These are phyloP conservation scores for Eucalyptus virginea DNA, from an alignment of 345 rosid genomes.

Conservation along the genomic window DNA sequence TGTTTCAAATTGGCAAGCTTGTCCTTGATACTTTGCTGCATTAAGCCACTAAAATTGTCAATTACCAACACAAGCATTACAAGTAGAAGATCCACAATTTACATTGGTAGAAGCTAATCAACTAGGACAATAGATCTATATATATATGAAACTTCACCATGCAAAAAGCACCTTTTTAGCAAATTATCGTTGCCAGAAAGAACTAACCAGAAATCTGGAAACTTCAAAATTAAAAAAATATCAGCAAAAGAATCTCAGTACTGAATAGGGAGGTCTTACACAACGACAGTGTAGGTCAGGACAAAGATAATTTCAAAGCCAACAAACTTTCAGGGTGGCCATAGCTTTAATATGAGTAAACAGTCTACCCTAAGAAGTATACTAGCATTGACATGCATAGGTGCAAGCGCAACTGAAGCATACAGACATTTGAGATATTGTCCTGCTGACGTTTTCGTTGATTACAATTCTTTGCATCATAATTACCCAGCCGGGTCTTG, in stretches of 20 bases:
- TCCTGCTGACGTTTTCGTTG: neutral
- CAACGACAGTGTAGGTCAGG: neutral
- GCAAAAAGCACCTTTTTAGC: neutral
- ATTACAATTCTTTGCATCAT: neutral
- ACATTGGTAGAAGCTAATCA: neutral
- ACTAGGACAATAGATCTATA: neutral
- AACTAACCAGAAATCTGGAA: neutral
- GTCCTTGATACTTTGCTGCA: slow-evolving; percentile 83
- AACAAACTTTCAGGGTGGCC: neutral
- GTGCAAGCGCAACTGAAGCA: neutral
- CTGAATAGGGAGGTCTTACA: neutral
- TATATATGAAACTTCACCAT: neutral
- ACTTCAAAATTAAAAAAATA: neutral
- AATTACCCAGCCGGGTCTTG: neutral
- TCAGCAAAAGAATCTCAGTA: neutral
- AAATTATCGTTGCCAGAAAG: neutral
- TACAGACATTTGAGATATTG: neutral
- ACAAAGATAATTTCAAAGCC: neutral
- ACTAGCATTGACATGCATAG: neutral
- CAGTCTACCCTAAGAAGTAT: neutral
- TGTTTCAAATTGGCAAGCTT: slow-evolving; percentile 62
- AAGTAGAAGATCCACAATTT: neutral
- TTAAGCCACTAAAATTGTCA: neutral
- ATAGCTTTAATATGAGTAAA: neutral
- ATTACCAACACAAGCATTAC: neutral